Conservation (phyloP, 805 yeast species). For the Metschnikowia henanensis region DNA sequence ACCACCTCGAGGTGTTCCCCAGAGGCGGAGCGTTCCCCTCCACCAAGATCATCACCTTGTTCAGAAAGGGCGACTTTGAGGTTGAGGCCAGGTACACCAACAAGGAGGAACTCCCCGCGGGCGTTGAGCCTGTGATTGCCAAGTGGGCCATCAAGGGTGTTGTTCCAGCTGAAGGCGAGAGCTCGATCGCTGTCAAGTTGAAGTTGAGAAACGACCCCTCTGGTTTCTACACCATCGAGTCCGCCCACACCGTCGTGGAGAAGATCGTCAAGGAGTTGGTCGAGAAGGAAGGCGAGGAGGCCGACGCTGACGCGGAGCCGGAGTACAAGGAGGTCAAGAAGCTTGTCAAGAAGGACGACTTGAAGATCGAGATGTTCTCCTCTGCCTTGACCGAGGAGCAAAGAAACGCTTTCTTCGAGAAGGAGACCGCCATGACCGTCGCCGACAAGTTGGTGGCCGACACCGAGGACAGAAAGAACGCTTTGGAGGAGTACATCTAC, state of each 20-base stretch:
- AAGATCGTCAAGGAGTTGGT: conserved; percentile 84
- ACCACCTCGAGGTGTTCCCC: conserved; percentile 96
- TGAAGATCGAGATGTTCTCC: conserved; percentile 59
- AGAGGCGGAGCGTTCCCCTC: conserved; percentile 90
- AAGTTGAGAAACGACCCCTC: conserved; percentile 97
- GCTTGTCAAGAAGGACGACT: conserved; percentile 86
- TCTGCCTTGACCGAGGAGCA: conserved; percentile 57
- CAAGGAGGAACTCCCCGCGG: conserved; percentile 68
- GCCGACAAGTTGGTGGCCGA: conserved; percentile 97
- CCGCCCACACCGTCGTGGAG: conserved; percentile 94
- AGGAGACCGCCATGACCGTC: conserved; percentile 79
- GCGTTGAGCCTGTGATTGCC: conserved; percentile 66
- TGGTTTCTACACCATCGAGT: conserved; percentile 90
- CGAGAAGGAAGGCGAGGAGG: conserved; percentile 59
- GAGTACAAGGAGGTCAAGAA: conserved; percentile 88
- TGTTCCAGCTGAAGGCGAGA: conserved; percentile 71
- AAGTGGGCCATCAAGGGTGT: conserved; percentile 89
- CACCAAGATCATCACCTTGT: conserved; percentile 91
- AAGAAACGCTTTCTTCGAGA: conserved; percentile 68
- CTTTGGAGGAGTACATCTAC: conserved; percentile 97
- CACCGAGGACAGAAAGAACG: conserved; percentile 98
- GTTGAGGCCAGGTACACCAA: conserved; percentile 85
- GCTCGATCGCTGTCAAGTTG: conserved; percentile 80
- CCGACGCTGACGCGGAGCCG: conserved; percentile 70
- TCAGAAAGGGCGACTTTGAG: conserved; percentile 86